Conservation (phyloP, 2,329 filamentous ascomycete genomes). For the Fusarium globosum region DNA sequence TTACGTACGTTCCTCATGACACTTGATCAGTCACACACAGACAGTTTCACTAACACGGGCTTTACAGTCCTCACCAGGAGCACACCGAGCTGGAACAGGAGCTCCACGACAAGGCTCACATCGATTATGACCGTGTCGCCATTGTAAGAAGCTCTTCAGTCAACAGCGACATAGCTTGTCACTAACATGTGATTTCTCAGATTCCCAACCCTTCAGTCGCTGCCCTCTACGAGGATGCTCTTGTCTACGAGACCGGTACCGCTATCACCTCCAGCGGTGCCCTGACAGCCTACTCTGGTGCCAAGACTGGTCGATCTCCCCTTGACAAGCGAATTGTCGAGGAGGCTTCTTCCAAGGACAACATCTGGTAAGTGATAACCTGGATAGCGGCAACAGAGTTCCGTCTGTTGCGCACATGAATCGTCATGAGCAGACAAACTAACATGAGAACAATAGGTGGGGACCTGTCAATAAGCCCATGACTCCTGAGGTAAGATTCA, state of each 20-base stretch:
- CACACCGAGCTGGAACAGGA: conserved; percentile 98
- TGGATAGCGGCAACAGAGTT: conserved; percentile 25
- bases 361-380: conserved; percentile 76
- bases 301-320: conserved; percentile 97
- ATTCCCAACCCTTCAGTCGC: conserved; percentile 94
- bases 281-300: conserved; percentile 95
- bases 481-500: conserved; percentile 81
- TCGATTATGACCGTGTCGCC: conserved; percentile 97
- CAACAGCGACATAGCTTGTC: not conserved
- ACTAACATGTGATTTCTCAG: conserved; percentile 50
- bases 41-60: conserved; percentile 43
- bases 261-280: conserved; percentile 97
- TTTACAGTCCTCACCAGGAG: conserved; percentile 77
- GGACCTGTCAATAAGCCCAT: conserved; percentile 99
- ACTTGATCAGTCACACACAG: conserved; percentile 18
- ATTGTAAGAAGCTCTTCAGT: conserved; percentile 74
- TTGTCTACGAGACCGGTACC: conserved; percentile 95
- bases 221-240: conserved; percentile 97
- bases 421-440: conserved; percentile 42
- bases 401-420: conserved; percentile 14
- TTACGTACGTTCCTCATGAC: conserved; percentile 73
- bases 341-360: conserved; percentile 86
- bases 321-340: conserved; percentile 98
- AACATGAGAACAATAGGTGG: conserved; percentile 67
- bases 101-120: conserved; percentile 96